Evolutionary conservation across 2,329 filamentous ascomycete genomes (phyloP).

Genomic region (Colletotrichum lentis): DNA sequence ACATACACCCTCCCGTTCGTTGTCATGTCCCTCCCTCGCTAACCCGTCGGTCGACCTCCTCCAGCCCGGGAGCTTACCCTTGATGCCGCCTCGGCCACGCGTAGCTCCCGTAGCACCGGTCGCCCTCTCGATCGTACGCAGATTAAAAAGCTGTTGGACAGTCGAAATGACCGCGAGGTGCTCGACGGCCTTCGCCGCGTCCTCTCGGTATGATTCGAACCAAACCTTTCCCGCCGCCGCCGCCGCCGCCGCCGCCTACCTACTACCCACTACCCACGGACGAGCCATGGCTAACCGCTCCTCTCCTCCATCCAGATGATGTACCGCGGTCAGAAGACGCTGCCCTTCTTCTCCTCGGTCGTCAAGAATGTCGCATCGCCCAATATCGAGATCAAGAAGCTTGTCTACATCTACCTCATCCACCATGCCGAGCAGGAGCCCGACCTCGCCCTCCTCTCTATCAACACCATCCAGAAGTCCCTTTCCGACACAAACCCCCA

Average conservation of each 20-base stretch:
- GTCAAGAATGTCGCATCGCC: slow-evolving; percentile 97
- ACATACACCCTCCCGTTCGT: background rate
- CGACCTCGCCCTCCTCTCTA: slow-evolving; percentile 92
- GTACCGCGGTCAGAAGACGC: slow-evolving; percentile 87
- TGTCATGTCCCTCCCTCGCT: slow-evolving; percentile 36
- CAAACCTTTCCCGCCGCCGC: background rate
- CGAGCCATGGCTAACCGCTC: slow-evolving; percentile 30
- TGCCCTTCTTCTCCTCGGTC: slow-evolving; percentile 95
- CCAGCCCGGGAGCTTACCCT: slow-evolving; percentile 94
- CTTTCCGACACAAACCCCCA: slow-evolving; percentile 91
- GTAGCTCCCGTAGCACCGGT: slow-evolving; percentile 68
- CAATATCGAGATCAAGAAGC: slow-evolving; percentile 94
- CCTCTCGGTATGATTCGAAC: slow-evolving; percentile 71
- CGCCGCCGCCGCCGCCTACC: background rate
- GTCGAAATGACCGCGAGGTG: slow-evolving; percentile 89
- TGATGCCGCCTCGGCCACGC: slow-evolving; percentile 91
- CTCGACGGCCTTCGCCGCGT: slow-evolving; percentile 90
- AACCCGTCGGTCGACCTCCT: slow-evolving; percentile 24
- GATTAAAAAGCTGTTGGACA: slow-evolving; percentile 94
- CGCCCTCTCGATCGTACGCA: slow-evolving; percentile 78
- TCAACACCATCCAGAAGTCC: slow-evolving; percentile 99
- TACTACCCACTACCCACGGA: background rate
- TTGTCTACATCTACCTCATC: slow-evolving; percentile 98
- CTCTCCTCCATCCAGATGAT: slow-evolving; percentile 74
- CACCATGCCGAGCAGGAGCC: slow-evolving; percentile 96